A percentile compares a stretch with the other conserved stretches of the same genome.
phyloP scores from a whole-genome alignment of 805 yeast species.

The Kodamaea nitidulidarum region DNA sequence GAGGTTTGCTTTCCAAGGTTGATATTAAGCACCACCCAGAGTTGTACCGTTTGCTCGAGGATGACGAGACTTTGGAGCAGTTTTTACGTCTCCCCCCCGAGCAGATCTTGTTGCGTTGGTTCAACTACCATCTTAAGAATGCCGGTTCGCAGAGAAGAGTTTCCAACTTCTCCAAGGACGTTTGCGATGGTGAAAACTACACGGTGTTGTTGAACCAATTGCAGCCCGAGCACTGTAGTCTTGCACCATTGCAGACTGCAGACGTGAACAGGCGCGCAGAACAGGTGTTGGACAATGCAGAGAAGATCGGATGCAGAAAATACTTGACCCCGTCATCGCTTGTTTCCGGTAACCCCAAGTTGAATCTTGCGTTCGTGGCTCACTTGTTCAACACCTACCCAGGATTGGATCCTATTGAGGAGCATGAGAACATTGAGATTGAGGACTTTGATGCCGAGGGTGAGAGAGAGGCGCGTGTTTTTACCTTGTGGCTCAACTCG shows the following conservation, averaged over 20 bases:
- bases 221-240: slow-evolving; percentile 77
- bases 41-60: slow-evolving; percentile 87
- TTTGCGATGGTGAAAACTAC: slow-evolving; percentile 92
- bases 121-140: slow-evolving; percentile 90
- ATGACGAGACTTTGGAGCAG: slow-evolving; percentile 95
- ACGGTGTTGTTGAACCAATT: slow-evolving; percentile 86
- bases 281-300: slow-evolving; percentile 81
- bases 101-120: slow-evolving; percentile 94
- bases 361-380: slow-evolving; percentile 96
- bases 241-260: slow-evolving; percentile 71
- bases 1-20: slow-evolving; percentile 90
- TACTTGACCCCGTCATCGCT: slow-evolving; percentile 90
- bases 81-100: slow-evolving; percentile 96
- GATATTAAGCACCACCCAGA: slow-evolving; percentile 97
- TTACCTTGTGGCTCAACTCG: slow-evolving; percentile 95
- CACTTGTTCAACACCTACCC: slow-evolving; percentile 95
- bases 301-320: slow-evolving; percentile 86
- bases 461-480: slow-evolving; percentile 98
- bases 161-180: slow-evolving; percentile 79
- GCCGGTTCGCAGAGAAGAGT: slow-evolving; percentile 89
- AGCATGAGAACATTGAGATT: slow-evolving; percentile 84
- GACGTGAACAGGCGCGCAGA: slow-evolving; percentile 83
- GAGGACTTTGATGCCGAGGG: slow-evolving; percentile 99
- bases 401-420: slow-evolving; percentile 93
- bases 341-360: slow-evolving; percentile 93